Base-by-base conservation (phyloP, 345 rosid species). In the Bretschneidera sinensis region DNA sequence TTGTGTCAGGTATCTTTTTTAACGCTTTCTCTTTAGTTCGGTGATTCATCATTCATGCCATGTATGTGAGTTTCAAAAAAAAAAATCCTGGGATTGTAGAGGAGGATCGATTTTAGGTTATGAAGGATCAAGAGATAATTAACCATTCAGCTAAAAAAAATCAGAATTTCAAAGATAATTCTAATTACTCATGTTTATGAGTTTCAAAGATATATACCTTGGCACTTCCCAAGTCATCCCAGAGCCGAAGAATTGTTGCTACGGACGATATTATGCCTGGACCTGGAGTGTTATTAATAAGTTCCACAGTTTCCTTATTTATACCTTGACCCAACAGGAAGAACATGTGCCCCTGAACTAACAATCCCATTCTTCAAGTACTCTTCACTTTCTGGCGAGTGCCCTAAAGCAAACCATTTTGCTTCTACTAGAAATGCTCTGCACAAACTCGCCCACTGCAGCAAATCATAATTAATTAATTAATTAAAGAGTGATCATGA, bases 201-300 rank as follows among this genome's bases (percentile, higher is more conserved):
- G n/a, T n/a, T n/a, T n/a, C n/a, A n/a, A n/a, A n/a, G n/a, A n/a
- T n/a, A n/a, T n/a, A n/a, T n/a, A n/a, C n/a, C n/a, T n/a, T n/a
- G n/a, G n/a, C n/a, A 69, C 78, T 82, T 72, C 87, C 87, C 25
- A 83, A 70, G 57, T 83, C 83, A 66, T 87, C 87, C 84, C 85
- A 84, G 0, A 80, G 82, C 11, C 83, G 80, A 43, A 83, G 81
- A 54, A 81, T 83, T n/a, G 77, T 60, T 9, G 80, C 82, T 0
- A 77, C 48, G 47, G 81, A 62, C 1, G 81, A 71, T 24, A 81
- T 51, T n/a, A n/a, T n/a, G n/a, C n/a, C n/a, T n/a, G n/a, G n/a
- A n/a, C n/a, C n/a, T n/a, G n/a, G n/a, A n/a, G 23, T 55, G 17
- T 47, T 64, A 43, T 77, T 79, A 1, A 80, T 55, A 20, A 62